phyloP scores from a whole-genome alignment of 1,284 basidiomycete species.

The Austroboletus niveus region DNA sequence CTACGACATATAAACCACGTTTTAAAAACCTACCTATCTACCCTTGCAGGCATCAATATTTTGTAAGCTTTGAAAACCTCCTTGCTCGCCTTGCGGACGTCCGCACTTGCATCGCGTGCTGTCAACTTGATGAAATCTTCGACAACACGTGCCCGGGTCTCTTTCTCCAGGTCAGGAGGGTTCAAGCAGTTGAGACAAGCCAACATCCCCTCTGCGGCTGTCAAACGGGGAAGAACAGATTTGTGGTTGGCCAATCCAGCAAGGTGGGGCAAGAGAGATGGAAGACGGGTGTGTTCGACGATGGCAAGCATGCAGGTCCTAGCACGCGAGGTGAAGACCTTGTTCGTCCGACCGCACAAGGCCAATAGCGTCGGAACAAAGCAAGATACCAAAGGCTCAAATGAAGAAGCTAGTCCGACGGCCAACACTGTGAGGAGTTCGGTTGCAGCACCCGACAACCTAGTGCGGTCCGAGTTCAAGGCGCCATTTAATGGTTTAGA shows the following conservation, averaged over 20 bases:
- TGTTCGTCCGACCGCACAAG: constrained; percentile 77
- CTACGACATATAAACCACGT: background rate
- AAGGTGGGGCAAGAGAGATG: constrained; percentile 63
- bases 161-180: constrained; percentile 70
- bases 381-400: constrained; percentile 66
- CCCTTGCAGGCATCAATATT: constrained; percentile 61
- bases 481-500: constrained; percentile 58
- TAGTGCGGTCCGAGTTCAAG: constrained; percentile 74
- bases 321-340: constrained; percentile 71
- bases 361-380: constrained; percentile 69
- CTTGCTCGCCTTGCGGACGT: constrained; percentile 67
- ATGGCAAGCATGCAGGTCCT: constrained; percentile 58
- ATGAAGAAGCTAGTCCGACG: constrained; percentile 55
- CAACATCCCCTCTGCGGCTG: constrained; percentile 62
- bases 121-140: constrained; percentile 68
- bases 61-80: constrained; percentile 77
- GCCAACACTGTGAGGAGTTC: constrained; percentile 61
- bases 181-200: constrained; percentile 72
- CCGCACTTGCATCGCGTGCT: constrained; percentile 74
- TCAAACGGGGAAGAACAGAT: constrained; percentile 59
- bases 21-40: constrained; percentile 54
- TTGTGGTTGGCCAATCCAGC: constrained; percentile 65
- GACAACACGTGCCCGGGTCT: constrained; percentile 59
- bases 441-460: constrained; percentile 70
- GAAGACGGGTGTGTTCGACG: constrained; percentile 70